Base-by-base conservation (phyloP, 2,329 filamentous ascomycete genomes). In the Colletotrichum sp. region DNA sequence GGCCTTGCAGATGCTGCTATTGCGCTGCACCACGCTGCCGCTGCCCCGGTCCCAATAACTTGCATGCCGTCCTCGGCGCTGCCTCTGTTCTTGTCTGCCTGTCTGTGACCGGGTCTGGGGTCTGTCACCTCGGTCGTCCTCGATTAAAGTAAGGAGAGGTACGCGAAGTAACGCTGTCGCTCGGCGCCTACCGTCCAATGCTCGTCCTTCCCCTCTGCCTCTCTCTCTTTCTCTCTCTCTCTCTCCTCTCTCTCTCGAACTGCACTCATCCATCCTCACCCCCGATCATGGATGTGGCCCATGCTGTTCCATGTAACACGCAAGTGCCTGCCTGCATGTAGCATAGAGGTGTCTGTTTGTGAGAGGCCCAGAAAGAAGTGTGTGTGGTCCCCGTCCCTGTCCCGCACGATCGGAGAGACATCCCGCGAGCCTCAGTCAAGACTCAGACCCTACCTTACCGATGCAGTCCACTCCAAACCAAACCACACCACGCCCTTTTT, bases 371-470 rank as follows among this genome's bases (percentile, higher is more conserved):
- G 52, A 24, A 26, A 24, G 52, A 24, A 24, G 74, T 59, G 72
- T 75, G 61, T 67, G 72, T 75, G 68, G 68, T 72, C 55, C 72
- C 30, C 39, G 39, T 43, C 39, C 39, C 39, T 67, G 68, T 72
- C 72, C 68, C 61, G 68, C 72, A 66, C 68, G 39, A 72, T 72
- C 39, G 60, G 72, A 75, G 68, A 75, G 63, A 61, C 72, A 72
- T 75, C 68, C 68, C 52, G 68, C 72, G 68, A 75, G 72, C 72
- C 72, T 75, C 72, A 67, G 72, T 75, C 63, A 72, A 67, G 68
- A 30, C 67, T 65, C 67, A 66, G 60, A 74, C 72, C 72, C 67
- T 63, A 36, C 72, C 72, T 60, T 63, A 36, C 71, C 52, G 30
- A 24, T 48, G 24, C 64, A 68, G 36, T 60, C 70, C 63, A 39